A percentile compares a stretch with the other conserved stretches of the same genome.
Conservation (phyloP, 106 monocot species). For the Allium cepa region DNA sequence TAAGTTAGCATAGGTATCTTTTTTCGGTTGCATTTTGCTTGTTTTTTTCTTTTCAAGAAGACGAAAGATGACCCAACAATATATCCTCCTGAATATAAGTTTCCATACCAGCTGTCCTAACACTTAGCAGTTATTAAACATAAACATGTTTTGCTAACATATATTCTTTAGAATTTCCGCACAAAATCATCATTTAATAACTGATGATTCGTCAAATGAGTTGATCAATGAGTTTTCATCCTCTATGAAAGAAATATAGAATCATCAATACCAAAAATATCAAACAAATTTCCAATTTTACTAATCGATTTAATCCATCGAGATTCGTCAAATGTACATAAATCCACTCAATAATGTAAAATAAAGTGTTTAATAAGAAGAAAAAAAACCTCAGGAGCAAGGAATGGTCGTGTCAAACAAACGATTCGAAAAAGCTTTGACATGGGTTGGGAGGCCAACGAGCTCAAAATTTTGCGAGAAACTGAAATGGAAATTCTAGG, state of each 20-base stretch:
- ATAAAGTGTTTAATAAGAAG: background rate
- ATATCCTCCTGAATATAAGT: too few relatives aligned
- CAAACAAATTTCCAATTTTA: background rate
- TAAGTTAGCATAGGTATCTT: too few relatives aligned
- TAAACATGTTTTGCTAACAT: too few relatives aligned
- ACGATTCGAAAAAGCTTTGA: conserved; percentile 35
- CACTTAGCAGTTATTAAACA: too few relatives aligned
- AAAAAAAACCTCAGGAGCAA: conserved; percentile 24
- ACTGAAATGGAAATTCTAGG: background rate
- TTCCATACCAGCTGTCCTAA: too few relatives aligned
- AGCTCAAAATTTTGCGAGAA: background rate
- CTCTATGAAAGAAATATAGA: background rate
- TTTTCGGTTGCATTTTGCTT: too few relatives aligned
- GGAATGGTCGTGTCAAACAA: conserved; percentile 21
- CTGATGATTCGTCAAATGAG: too few relatives aligned
- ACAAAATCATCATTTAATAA: background rate
- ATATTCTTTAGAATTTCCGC: too few relatives aligned
- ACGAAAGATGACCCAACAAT: too few relatives aligned
- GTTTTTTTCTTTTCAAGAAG: too few relatives aligned
- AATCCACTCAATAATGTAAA: too few relatives aligned
- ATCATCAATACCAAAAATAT: background rate
- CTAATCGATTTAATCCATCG: background rate
- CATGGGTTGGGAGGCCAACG: conserved; percentile 17
- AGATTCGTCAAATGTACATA: too few relatives aligned
- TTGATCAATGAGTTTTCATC: background rate